phyloP scores from a whole-genome alignment of 2,329 filamentous ascomycete species.

The Aspergillus proliferans region DNA sequence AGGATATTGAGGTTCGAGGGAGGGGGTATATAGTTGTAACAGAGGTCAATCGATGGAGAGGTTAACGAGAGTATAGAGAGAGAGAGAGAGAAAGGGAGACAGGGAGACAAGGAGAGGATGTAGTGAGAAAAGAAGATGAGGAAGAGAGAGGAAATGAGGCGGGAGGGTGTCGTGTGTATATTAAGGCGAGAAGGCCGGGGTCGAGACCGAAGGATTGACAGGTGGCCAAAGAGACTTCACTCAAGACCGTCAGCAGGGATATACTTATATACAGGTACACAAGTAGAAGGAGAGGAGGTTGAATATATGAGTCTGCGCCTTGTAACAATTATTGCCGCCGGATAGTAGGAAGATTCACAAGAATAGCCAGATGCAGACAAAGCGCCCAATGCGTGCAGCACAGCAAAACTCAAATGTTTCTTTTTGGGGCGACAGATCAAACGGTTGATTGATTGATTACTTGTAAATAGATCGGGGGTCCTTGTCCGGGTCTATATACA shows the following conservation, averaged over 20 bases:
- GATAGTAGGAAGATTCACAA: background rate
- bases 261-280: background rate
- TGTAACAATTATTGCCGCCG: no score
- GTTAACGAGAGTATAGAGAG: background rate
- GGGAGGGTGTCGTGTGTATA: conserved; percentile 3
- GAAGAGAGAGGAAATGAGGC: conserved; percentile 1
- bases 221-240: conserved; percentile 12
- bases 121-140: background rate
- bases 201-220: conserved; percentile 19
- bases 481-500: background rate
- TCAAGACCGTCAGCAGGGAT: background rate
- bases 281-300: background rate
- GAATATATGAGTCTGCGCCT: no score
- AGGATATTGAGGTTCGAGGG: background rate
- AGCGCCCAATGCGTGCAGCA: background rate
- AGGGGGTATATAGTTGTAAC: background rate
- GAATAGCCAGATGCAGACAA: background rate
- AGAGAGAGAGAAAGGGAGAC: background rate
- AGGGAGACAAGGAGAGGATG: background rate
- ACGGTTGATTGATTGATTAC: background rate
- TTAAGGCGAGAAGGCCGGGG: background rate
- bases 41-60: background rate
- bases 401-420: background rate
- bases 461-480: background rate
- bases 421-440: background rate